Conservation (phyloP, 2,329 filamentous ascomycete genomes). For the Ceratocystis ficicola region DNA sequence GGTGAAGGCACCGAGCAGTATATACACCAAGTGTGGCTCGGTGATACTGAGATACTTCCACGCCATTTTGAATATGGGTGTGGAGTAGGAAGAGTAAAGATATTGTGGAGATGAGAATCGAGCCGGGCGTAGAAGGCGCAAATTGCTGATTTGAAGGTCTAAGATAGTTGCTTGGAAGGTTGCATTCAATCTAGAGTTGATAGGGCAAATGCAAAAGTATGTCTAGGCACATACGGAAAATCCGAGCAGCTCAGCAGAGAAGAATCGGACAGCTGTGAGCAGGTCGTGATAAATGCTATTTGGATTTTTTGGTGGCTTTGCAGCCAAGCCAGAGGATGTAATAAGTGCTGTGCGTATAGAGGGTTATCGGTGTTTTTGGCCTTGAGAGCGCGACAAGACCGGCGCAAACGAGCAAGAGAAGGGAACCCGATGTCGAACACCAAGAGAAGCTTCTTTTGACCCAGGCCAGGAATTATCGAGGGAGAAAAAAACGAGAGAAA, state of each 20-base stretch:
- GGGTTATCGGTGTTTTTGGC: background rate
- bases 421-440: background rate
- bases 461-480: background rate
- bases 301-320: background rate
- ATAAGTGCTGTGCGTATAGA: background rate
- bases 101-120: background rate
- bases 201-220: background rate
- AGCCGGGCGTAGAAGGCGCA: background rate
- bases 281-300: background rate
- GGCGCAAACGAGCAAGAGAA: background rate
- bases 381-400: background rate
- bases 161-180: background rate
- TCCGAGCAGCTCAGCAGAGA: background rate
- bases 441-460: background rate
- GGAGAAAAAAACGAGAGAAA: background rate
- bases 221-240: background rate
- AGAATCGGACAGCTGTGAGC: background rate
- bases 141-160: background rate
- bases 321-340: background rate
- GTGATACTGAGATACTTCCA: conserved; percentile 78
- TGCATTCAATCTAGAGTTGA: background rate
- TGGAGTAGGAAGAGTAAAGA: conserved; percentile 3
- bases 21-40: conserved; percentile 92
- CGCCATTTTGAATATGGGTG: conserved; percentile 41
- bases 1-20: conserved; percentile 95